phyloP scores from a whole-genome alignment of 2,329 filamentous ascomycete genomes.

The Exserohilum rostratum region DNA sequence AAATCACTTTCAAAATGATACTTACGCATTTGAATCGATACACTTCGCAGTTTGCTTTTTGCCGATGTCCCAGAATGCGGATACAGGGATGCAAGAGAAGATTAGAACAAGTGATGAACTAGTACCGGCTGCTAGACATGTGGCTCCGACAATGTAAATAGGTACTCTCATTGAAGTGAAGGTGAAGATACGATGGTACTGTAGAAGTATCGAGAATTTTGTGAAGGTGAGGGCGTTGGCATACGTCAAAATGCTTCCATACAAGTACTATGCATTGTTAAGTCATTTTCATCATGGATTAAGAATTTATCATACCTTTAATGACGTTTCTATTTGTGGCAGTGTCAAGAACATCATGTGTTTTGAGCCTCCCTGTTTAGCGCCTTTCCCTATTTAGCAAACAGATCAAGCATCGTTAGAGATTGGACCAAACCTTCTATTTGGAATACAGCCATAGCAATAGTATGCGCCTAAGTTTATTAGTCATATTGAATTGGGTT shows the following conservation, averaged over 20 bases:
- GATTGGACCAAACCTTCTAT: background rate
- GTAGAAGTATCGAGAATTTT: background rate
- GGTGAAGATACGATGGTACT: background rate
- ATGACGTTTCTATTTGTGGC: background rate
- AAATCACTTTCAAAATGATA: background rate
- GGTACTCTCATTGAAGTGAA: background rate
- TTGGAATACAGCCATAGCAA: background rate
- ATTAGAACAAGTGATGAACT: background rate
- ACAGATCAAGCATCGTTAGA: background rate
- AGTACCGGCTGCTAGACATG: background rate
- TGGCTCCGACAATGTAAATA: background rate
- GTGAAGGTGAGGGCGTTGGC: background rate
- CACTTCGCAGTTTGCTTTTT: background rate
- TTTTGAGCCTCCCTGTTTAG: background rate
- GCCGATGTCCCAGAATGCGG: background rate
- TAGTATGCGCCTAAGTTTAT: background rate
- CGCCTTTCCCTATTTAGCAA: background rate
- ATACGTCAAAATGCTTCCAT: background rate
- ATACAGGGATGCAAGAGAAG: background rate
- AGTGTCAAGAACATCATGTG: background rate
- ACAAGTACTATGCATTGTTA: background rate
- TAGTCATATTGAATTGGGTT: background rate
- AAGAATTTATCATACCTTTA: background rate
- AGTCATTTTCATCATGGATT: background rate
- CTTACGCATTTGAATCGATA: background rate